Conservation (phyloP, 2,329 filamentous ascomycete species). For the Golovinomyces cichoracearum region DNA sequence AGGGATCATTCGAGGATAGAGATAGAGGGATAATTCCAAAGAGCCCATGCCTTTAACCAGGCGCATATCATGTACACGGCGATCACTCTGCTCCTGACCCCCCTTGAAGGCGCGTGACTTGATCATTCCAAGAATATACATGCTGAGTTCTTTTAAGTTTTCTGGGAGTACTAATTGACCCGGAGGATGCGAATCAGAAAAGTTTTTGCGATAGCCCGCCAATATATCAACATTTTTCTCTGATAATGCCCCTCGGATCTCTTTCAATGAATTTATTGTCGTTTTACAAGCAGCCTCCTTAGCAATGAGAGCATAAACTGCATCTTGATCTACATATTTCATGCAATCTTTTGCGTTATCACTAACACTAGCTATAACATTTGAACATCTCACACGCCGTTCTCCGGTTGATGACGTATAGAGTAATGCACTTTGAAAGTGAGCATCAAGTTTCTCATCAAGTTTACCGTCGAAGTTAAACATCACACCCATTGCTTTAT, state of each 20-base stretch:
- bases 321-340: conserved; percentile 89
- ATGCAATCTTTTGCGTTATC: conserved; percentile 62
- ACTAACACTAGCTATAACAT: conserved; percentile 76
- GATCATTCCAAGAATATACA: conserved; percentile 77
- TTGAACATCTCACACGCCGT: conserved; percentile 73
- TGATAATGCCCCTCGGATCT: conserved; percentile 56
- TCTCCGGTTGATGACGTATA: conserved; percentile 84
- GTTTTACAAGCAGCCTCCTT: conserved; percentile 87
- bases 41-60: conserved; percentile 73
- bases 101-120: conserved; percentile 88
- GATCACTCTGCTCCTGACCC: conserved; percentile 70
- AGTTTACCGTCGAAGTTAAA: conserved; percentile 94
- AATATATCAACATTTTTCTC: conserved; percentile 87
- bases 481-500: conserved; percentile 74
- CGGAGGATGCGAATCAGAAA: conserved; percentile 58
- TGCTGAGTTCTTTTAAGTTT: conserved; percentile 82
- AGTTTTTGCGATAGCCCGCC: conserved; percentile 77
- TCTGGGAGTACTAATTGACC: conserved; percentile 88
- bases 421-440: conserved; percentile 84
- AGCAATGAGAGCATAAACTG: conserved; percentile 63
- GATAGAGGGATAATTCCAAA: conserved; percentile 64
- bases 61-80: conserved; percentile 71
- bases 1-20: conserved; percentile 82
- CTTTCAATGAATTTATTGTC: conserved; percentile 48
- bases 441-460: conserved; percentile 85